phyloP scores from a whole-genome alignment of 2,329 filamentous ascomycete genomes.

The Aplosporella prunicola region DNA sequence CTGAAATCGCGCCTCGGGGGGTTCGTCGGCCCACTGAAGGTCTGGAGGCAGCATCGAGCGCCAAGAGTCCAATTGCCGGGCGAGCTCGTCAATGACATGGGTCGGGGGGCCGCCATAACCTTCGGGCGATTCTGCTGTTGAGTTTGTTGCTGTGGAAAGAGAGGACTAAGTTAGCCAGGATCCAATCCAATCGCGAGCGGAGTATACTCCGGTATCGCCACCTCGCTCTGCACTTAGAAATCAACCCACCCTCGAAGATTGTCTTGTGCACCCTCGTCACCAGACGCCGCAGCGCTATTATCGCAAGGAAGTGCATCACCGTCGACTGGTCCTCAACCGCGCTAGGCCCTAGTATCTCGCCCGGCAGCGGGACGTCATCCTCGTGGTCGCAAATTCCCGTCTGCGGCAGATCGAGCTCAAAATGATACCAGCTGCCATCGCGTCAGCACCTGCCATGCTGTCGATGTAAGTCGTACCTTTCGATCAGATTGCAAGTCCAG shows the following conservation, averaged over 20 bases:
- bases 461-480: slow-evolving; percentile 35
- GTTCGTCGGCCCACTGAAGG: slow-evolving; percentile 49
- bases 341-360: slow-evolving; percentile 38
- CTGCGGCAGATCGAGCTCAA: slow-evolving; percentile 50
- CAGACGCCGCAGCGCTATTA: slow-evolving; percentile 48
- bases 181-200: slow-evolving; percentile 1
- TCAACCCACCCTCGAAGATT: slow-evolving; percentile 42
- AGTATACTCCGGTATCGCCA: slow-evolving; percentile 12
- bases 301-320: slow-evolving; percentile 51
- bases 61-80: slow-evolving; percentile 49
- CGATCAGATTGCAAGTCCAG: slow-evolving; percentile 49
- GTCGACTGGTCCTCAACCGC: slow-evolving; percentile 34
- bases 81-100: slow-evolving; percentile 42
- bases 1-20: slow-evolving; percentile 31
- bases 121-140: slow-evolving; percentile 14
- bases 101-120: slow-evolving; percentile 31
- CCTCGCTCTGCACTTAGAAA: neutral
- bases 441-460: too few relatives aligned
- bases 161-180: slow-evolving; percentile 3
- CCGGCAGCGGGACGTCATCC: slow-evolving; percentile 45
- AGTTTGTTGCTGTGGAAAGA: slow-evolving; percentile 7
- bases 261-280: slow-evolving; percentile 44
- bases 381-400: slow-evolving; percentile 47
- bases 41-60: slow-evolving; percentile 45
- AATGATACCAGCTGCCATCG: slow-evolving; percentile 39